Base-by-base conservation (phyloP, 129 eudicot species). In the Artemisia annua region DNA sequence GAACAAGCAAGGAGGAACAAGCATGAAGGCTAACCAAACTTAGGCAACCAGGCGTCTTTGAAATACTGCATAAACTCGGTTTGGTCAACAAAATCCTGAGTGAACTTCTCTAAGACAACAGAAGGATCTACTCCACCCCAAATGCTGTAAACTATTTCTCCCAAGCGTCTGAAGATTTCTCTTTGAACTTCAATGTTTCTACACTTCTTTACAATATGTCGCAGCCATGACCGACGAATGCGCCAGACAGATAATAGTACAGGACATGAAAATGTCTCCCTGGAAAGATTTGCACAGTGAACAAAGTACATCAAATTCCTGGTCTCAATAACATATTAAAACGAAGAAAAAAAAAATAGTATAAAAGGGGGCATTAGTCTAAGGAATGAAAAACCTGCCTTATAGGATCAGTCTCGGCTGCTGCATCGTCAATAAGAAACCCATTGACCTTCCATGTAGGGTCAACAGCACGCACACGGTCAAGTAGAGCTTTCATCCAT, bases 401-500 rank as follows among this genome's bases (percentile, higher is more conserved):
- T 83, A 90, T 90, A 39, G 99, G 97, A 67, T 88, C 97, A 72
- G 83, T 79, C 79, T 95, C 99, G 44, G 77, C 83, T 0, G 91
- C 96, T 57, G 99, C 99, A 82, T 95, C 97, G 64, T 95, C 99
- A 64, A 95, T 83, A 69, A 95, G 65, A 81, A 95, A 88, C 35
- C 97, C 97, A 68, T 80, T 86, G 81, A 71, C 80, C 60, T 83
- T 95, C 97, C 97, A 95, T 75, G 88, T 83, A 46, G 88, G 83
- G 63, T 95, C 99, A 73, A 86, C 96, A 30, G 88, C 72, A 73
- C 44, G 84, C 72, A 88, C 89, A 75, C 97, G 97, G 52, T 46
- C 79, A 48, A 86, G 79, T 59, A 95, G 85, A 57, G 99, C 96
- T 86, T 88, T 90, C 96, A 90, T 88, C 97, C 99, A 95, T 76